A percentile compares a stretch with the other conserved stretches of the same genome.
Evolutionary conservation across 2,329 filamentous ascomycete species (phyloP).

Genomic region (Zymoseptoria crescenta): DNA sequence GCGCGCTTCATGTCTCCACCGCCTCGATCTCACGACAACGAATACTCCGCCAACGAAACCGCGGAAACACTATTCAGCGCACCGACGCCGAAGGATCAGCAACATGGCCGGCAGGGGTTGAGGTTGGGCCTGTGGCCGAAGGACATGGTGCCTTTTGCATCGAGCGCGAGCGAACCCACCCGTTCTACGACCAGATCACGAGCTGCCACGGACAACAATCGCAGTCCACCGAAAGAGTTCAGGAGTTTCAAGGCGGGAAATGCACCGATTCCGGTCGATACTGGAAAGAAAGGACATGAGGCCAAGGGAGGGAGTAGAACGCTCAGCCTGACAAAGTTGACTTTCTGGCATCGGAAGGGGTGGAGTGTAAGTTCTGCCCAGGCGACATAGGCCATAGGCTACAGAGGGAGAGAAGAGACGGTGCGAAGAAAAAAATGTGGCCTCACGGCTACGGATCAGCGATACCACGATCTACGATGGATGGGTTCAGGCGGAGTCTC

Average conservation of each 20-base stretch:
- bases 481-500: no score
- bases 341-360: neutral
- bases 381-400: neutral
- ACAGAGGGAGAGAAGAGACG: neutral
- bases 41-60: slow-evolving; percentile 3
- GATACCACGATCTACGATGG: no score
- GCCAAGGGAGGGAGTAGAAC: neutral
- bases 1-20: slow-evolving; percentile 6
- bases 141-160: slow-evolving; percentile 7
- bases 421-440: neutral
- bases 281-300: neutral
- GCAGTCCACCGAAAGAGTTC: slow-evolving; percentile 1
- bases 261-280: neutral
- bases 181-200: slow-evolving; percentile 8
- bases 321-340: neutral
- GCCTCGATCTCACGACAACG: slow-evolving; percentile 2
- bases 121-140: slow-evolving; percentile 14
- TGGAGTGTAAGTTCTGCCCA: neutral
- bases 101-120: slow-evolving; percentile 1
- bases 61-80: neutral
- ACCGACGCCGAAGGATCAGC: neutral
- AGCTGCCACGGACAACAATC: neutral
- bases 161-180: slow-evolving; percentile 7
- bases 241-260: neutral
- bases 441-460: neutral